Conservation (phyloP, 2,329 filamentous ascomycete genomes). For the Cercospora citrullina region DNA sequence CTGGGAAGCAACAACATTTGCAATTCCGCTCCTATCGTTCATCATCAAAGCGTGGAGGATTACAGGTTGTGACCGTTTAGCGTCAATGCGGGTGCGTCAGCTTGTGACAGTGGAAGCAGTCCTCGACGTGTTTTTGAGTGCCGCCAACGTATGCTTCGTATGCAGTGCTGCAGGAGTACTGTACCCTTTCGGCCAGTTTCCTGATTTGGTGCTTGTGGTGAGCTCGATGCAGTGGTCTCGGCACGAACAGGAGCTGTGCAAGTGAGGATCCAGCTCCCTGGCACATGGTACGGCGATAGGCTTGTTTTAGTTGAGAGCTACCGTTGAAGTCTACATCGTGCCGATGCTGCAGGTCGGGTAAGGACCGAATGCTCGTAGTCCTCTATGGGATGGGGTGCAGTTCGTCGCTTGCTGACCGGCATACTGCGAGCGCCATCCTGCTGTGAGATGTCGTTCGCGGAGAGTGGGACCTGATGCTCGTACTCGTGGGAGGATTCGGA, state of each 20-base stretch:
- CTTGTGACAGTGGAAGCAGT: not conserved
- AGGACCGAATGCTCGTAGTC: not conserved
- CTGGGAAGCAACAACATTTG: not conserved
- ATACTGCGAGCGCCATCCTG: not conserved
- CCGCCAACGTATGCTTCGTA: not conserved
- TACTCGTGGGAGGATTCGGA: not conserved
- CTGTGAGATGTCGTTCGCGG: not conserved
- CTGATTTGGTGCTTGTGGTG: not conserved
- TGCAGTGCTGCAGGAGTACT: not conserved
- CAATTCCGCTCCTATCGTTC: not conserved
- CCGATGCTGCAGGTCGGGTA: not conserved
- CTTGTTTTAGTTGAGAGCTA: not conserved
- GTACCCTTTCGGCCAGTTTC: not conserved
- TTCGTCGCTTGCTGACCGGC: not conserved
- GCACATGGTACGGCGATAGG: not conserved
- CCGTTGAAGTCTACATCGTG: not conserved
- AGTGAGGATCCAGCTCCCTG: not conserved
- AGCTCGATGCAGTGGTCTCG: not conserved
- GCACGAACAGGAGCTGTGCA: not conserved
- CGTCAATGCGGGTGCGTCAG: not conserved
- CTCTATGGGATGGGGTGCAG: not conserved
- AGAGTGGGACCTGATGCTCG: not conserved
- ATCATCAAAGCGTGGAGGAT: not conserved
- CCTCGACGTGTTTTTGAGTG: not conserved
- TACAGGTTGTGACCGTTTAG: not conserved